Percentiles rank a stretch among this genome's conserved stretches.
phyloP scores from a whole-genome alignment of 2,329 filamentous ascomycete genomes.

The Cladosporium oxysporum region DNA sequence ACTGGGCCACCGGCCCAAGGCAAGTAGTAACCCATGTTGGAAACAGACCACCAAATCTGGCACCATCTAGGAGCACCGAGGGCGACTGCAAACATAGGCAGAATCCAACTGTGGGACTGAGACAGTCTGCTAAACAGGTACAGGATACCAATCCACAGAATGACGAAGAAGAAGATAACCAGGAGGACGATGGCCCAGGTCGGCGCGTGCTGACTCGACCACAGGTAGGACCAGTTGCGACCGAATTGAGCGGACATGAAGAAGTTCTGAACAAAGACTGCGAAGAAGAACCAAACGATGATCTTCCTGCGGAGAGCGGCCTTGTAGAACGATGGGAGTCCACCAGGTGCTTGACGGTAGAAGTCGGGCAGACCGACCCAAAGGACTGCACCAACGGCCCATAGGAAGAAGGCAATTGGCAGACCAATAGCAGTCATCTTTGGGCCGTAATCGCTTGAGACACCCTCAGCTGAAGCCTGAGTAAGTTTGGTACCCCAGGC shows the following conservation, averaged over 20 bases:
- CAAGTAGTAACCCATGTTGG: constrained; percentile 60
- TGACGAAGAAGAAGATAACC: constrained; percentile 56
- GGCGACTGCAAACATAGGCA: constrained; percentile 68
- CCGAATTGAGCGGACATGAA: constrained; percentile 67
- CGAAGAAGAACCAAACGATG: constrained; percentile 66
- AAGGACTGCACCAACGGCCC: constrained; percentile 56
- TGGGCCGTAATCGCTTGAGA: constrained; percentile 21
- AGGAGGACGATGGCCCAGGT: constrained; percentile 60
- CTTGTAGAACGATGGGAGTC: constrained; percentile 65
- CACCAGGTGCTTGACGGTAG: constrained; percentile 65
- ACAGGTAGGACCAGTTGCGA: constrained; percentile 67
- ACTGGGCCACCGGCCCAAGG: constrained; percentile 62
- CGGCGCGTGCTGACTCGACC: constrained; percentile 57
- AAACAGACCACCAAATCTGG: constrained; percentile 67
- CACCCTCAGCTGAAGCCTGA: neutral
- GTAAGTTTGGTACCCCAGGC: constrained; percentile 59
- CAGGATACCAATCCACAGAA: constrained; percentile 58
- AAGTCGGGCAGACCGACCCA: constrained; percentile 66
- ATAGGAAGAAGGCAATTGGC: constrained; percentile 60
- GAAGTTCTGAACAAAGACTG: constrained; percentile 66
- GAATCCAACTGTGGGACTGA: constrained; percentile 64
- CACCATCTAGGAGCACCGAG: constrained; percentile 67
- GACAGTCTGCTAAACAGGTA: constrained; percentile 57
- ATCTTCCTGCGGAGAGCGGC: constrained; percentile 64
- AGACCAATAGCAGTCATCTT: constrained; percentile 54